Conservation (phyloP, 768 basidiomycete genomes). For the Hirschioporus abietinus region DNA sequence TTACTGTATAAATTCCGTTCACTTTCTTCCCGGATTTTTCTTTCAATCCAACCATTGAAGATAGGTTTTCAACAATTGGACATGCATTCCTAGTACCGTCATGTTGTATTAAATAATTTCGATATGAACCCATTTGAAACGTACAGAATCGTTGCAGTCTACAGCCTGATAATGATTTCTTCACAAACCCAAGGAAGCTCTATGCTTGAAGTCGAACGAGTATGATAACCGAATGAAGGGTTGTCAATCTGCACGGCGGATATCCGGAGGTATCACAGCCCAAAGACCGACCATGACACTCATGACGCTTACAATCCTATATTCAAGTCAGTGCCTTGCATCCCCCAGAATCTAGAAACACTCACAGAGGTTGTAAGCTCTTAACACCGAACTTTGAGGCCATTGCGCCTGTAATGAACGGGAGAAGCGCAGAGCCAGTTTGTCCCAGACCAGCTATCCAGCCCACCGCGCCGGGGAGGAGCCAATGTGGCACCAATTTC, state of each 20-base stretch:
- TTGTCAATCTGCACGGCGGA: constrained; percentile 8
- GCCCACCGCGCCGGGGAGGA: constrained; percentile 29
- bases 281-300: constrained; percentile 35
- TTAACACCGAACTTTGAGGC: constrained; percentile 22
- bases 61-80: not conserved
- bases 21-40: not conserved
- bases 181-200: not conserved
- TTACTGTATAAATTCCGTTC: no score
- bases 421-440: constrained; percentile 22
- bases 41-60: not conserved
- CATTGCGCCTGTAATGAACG: constrained; percentile 24
- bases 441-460: constrained; percentile 25
- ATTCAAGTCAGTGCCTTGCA: not conserved
- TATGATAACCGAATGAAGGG: not conserved
- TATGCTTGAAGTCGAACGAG: not conserved
- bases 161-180: not conserved
- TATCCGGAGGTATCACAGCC: constrained; percentile 33
- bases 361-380: constrained; percentile 24
- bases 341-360: not conserved
- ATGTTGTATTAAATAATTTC: not conserved
- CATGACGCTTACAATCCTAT: constrained; percentile 37
- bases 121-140: not conserved
- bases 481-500: constrained; percentile 15
- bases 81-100: not conserved
- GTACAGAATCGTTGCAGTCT: not conserved